Evolutionary conservation across 306 rosid genomes (phyloP), one percentile per base, ranked within the genome.

Genomic region (Prunus dulcis): DNA sequence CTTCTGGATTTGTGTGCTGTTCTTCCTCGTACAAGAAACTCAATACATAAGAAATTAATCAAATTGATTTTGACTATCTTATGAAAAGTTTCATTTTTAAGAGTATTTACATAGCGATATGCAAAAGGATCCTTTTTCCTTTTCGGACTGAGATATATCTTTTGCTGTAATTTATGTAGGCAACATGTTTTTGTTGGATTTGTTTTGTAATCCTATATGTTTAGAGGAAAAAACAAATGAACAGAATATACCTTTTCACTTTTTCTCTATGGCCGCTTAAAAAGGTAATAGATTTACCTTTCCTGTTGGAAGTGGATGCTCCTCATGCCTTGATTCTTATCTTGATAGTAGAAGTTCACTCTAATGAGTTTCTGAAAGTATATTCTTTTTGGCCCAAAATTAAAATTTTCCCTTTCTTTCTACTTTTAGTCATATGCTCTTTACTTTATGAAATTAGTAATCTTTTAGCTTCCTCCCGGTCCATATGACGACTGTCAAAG

Each of bases 261-360:
- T 76, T 74, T 76, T 63, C 62, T 27, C 65, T 66, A 43, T 71
- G 64, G 28, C 75, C 23, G 49, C 58, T 58, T 45, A 23, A 50
- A 76, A 77, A 82, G 82, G 86, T 74, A 23, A 78, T 81, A 75
- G 52, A 64, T 73, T 83, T 23, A 61, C 69, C 71, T 47, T 84
- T 80, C 79, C 50, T 32, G 73, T 65, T 69, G 34, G 57, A 20
- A 47, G 87, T 82, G 84, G 85, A 81, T 69, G 27, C 77, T 68
- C 80, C 84, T 69, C 75, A 55, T 83, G 82, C 79, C 68, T 69
- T 63, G 27, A 67, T 69, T 78, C 80, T 81, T 79, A 75, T 80
- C 82, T 78, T 56, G 57, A 71, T 10, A 28, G 9, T 45, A 5
- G 65, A 13, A 12, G 3, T 70, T 76, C 72, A 8, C 28, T 19